phyloP scores from a whole-genome alignment of 2,329 filamentous ascomycete genomes.

The Chrysoporthe austroafricana region DNA sequence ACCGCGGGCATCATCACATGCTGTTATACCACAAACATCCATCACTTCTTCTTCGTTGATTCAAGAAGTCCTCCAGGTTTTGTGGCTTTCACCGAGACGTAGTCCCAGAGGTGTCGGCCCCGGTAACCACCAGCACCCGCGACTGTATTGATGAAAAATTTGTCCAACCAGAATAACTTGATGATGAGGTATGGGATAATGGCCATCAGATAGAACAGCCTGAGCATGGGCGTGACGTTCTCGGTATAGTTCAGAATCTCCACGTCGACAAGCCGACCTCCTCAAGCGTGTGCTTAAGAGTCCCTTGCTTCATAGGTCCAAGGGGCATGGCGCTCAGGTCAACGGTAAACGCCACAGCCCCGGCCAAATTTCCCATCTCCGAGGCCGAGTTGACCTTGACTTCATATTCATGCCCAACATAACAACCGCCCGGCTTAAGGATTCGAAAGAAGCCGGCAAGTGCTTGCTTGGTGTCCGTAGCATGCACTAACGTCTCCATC shows the following conservation, averaged over 20 bases:
- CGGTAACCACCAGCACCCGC: conserved; percentile 41
- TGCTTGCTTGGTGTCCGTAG: conserved; percentile 49
- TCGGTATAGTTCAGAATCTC: conserved; percentile 47
- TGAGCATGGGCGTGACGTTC: conserved; percentile 52
- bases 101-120: conserved; percentile 40
- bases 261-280: conserved; percentile 49
- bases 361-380: conserved; percentile 36
- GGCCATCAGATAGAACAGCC: conserved; percentile 51
- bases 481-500: conserved; percentile 60
- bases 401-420: conserved; percentile 53
- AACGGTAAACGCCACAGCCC: conserved; percentile 44
- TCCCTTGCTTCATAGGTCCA: conserved; percentile 44
- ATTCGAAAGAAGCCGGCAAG: conserved; percentile 51
- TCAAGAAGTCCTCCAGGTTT: conserved; percentile 38
- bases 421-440: conserved; percentile 50
- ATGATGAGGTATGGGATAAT: conserved; percentile 52
- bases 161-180: conserved; percentile 46
- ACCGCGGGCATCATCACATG: no score
- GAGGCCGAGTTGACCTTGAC: conserved; percentile 40
- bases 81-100: conserved; percentile 41
- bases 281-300: conserved; percentile 46
- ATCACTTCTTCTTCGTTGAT: conserved; percentile 30
- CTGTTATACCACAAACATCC: neutral
- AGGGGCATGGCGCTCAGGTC: conserved; percentile 51
- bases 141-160: conserved; percentile 53